These are phyloP conservation scores for Malania oleifera DNA, from an alignment of 164 flowering plant genomes.

Conservation along the genomic window DNA sequence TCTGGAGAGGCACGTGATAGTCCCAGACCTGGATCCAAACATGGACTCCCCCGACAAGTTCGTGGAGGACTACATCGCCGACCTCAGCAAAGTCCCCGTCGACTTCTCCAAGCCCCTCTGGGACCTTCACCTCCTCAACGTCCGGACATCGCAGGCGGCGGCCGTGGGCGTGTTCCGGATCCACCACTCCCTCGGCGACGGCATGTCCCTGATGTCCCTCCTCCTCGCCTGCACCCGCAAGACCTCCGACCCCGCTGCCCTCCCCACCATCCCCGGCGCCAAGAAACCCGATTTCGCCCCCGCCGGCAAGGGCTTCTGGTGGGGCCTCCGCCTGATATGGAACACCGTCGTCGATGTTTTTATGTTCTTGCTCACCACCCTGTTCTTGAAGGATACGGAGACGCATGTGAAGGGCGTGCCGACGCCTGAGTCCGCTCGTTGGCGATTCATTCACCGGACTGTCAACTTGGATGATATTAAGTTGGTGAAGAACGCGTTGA, in stretches of 20 bases:
- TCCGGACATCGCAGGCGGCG: neutral
- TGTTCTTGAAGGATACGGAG: neutral
- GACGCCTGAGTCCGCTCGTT: neutral
- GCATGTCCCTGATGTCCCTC: conserved; percentile 8
- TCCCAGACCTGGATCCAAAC: neutral
- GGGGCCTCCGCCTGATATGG: neutral
- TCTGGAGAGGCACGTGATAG: neutral
- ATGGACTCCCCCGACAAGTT: neutral
- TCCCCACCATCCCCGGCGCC: neutral
- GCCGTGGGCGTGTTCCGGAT: neutral
- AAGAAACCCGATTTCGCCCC: neutral
- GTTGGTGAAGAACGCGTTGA: neutral
- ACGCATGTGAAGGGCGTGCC: conserved; percentile 5
- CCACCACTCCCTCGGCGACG: conserved; percentile 7
- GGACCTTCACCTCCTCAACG: conserved; percentile 6
- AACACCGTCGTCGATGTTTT: conserved; percentile 3
- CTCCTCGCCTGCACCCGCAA: conserved; percentile 7
- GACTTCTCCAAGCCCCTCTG: conserved; percentile 1
- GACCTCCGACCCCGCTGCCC: neutral
- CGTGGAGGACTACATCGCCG: conserved; percentile 3
- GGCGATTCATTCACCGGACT: conserved; percentile 2
- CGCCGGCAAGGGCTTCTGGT: neutral
- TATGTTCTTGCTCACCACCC: neutral
- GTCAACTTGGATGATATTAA: neutral
- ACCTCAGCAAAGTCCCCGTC: neutral